A percentile compares a stretch with the other conserved stretches of the same genome.
These are phyloP conservation scores for Leptodontidium sp. DNA, from an alignment of 2,329 filamentous ascomycete genomes.

Conservation along the genomic window DNA sequence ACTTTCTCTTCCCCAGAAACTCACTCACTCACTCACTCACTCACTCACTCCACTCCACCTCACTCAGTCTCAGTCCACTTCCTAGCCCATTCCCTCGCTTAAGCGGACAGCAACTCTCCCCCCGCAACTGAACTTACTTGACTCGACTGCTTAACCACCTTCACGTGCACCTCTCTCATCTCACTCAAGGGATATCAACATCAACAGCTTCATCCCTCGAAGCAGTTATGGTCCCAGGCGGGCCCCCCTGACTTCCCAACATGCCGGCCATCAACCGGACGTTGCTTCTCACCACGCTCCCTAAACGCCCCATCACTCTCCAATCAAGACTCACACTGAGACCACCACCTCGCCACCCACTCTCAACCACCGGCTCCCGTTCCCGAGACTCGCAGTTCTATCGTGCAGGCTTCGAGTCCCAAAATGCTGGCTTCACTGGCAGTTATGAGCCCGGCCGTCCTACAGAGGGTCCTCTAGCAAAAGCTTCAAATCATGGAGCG, in stretches of 20 bases:
- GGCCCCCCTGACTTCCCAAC: constrained; percentile 11
- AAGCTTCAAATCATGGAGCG: constrained; percentile 59
- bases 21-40: too few relatives aligned
- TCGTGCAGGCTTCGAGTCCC: constrained; percentile 64
- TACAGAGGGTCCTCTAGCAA: constrained; percentile 67
- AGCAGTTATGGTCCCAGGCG: constrained; percentile 36
- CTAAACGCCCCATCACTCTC: not conserved
- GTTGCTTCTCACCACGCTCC: constrained; percentile 20
- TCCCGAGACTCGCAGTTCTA: constrained; percentile 42
- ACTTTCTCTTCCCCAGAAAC: constrained; percentile 26
- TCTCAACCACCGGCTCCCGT: constrained; percentile 31
- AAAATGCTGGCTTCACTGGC: constrained; percentile 60
- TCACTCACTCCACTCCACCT: too few relatives aligned
- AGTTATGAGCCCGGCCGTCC: constrained; percentile 69
- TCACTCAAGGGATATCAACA: constrained; percentile 1
- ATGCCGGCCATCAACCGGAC: constrained; percentile 40
- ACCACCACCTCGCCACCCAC: constrained; percentile 27
- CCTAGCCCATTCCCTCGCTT: constrained; percentile 19
- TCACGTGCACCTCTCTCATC: constrained; percentile 14
- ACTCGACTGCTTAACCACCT: constrained; percentile 9
- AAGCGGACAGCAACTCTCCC: constrained; percentile 17
- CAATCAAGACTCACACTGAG: constrained; percentile 14
- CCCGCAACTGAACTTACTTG: constrained; percentile 17
- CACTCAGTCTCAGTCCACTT: not conserved
- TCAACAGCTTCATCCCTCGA: constrained; percentile 17